phyloP scores from a whole-genome alignment of 805 yeast genomes.

The Starmerella stellata region DNA sequence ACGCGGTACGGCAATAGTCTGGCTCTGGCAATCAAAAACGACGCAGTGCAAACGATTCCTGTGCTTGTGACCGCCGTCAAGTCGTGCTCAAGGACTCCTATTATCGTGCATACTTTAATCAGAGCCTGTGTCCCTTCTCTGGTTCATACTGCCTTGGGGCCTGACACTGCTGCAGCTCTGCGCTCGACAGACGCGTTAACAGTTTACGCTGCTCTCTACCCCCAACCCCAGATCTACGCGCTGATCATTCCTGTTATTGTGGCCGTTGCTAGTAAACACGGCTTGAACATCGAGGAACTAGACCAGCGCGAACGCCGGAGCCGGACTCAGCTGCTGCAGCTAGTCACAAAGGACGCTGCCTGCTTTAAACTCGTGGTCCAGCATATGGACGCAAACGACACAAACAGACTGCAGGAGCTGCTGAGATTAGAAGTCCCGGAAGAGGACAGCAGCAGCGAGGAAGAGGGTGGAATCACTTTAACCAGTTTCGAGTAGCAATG shows the following conservation, averaged over 20 bases:
- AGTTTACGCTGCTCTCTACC: slow-evolving; percentile 11
- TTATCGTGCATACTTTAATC: slow-evolving; percentile 11
- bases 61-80: slow-evolving; percentile 42
- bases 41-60: slow-evolving; percentile 32
- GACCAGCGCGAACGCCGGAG: slow-evolving; percentile 13
- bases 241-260: slow-evolving; percentile 10
- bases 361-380: slow-evolving; percentile 27
- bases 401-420: slow-evolving; percentile 10
- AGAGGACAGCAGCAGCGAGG: slow-evolving; percentile 3
- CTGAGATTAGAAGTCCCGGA: slow-evolving; percentile 5
- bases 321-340: slow-evolving; percentile 19
- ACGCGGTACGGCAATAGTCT: neutral
- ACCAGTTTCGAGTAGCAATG: slow-evolving; percentile 27
- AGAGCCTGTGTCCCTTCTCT: slow-evolving; percentile 9
- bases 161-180: neutral
- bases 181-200: slow-evolving; percentile 8
- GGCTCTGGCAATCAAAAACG: neutral
- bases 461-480: slow-evolving; percentile 30
- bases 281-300: slow-evolving; percentile 13
- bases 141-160: neutral
- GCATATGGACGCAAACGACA: slow-evolving; percentile 26
- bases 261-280: slow-evolving; percentile 9
- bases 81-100: slow-evolving; percentile 2
- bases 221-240: slow-evolving; percentile 3
- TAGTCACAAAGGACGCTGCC: slow-evolving; percentile 19